Evolutionary conservation across 192 early-diverging fungal species (phyloP).

Genomic region (Chytriomyces sp.): DNA sequence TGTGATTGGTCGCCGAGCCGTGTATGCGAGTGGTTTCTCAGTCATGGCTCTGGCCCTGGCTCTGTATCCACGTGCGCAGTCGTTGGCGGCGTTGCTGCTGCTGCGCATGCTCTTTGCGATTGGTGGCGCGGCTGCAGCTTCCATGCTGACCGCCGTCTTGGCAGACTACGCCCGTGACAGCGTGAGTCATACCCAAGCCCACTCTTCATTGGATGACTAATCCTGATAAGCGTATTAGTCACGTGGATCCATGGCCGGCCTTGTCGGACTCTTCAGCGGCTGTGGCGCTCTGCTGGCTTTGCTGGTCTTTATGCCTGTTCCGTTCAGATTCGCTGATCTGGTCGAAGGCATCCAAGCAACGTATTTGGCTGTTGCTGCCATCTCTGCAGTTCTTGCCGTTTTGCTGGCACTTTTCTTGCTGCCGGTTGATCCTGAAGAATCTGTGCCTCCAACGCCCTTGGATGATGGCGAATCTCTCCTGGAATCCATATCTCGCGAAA

Average conservation of each 20-base stretch:
- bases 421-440: neutral
- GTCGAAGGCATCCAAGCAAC: slow-evolving; percentile 42
- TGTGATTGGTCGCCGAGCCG: slow-evolving; percentile 56
- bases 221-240: slow-evolving; percentile 26
- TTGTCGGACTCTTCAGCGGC: slow-evolving; percentile 67
- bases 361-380: slow-evolving; percentile 43
- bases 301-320: slow-evolving; percentile 59
- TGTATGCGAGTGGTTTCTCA: slow-evolving; percentile 59
- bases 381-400: slow-evolving; percentile 44
- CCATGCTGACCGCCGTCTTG: slow-evolving; percentile 74
- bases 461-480: neutral
- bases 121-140: slow-evolving; percentile 62
- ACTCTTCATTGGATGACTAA: neutral
- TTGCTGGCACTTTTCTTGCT: slow-evolving; percentile 37
- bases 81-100: slow-evolving; percentile 66
- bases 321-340: slow-evolving; percentile 41
- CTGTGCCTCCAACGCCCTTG: neutral
- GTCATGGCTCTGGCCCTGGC: slow-evolving; percentile 60
- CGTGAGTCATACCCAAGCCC: neutral
- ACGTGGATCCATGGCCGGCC: slow-evolving; percentile 53
- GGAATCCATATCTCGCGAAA: neutral
- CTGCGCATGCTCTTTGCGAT: slow-evolving; percentile 70
- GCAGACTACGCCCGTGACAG: slow-evolving; percentile 63
- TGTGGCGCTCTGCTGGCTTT: slow-evolving; percentile 63
- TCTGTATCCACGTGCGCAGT: slow-evolving; percentile 56